Base-by-base conservation (phyloP, 1,284 basidiomycete genomes). In the Polyporus tsugae region DNA sequence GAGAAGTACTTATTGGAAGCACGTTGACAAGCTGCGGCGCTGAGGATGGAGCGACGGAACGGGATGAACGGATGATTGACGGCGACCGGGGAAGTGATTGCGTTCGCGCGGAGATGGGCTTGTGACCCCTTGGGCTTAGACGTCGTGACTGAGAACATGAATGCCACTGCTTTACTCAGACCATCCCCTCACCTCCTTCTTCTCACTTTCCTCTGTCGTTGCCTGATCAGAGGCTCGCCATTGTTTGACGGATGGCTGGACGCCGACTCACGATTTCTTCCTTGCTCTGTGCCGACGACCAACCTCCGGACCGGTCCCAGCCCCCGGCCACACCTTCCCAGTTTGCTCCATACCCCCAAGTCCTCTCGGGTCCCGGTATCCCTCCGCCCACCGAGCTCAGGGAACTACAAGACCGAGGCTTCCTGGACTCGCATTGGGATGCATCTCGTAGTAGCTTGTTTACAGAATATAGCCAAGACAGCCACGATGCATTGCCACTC, bases 261-360 rank as follows among this genome's bases (percentile, higher is more conserved):
- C 84, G 90, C 63, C 84, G 91, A 61, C 88, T 93, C 71, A 87
- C 88, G 74, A 93, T 93, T 39, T 90, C 90, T 10, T 90, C 89
- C 17, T 86, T 93, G 57, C 85, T 92, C 49, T 91, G 89, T 76
- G 81, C 84, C 74, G 85, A 88, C 75, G 82, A 83, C 61, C 67
- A 71, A 63, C 38, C 72, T 64, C 63, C 67, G 60, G 66, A 70
- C 64, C 67, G 59, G 29, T 60, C 71, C 35, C 70, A 60, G 33
- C 70, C 70, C 52, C 65, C 69, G 35, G 60, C 63, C 55, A 68
- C 72, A 57, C 60, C 63, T 46, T 64, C 68, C 25, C 60, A 49
- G 58, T 60, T 67, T 6, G 38, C 67, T 13, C 65, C 64, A 9
- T 33, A 64, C 42, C 39, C 53, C 17, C 60, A 22, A 33, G 10